Base-by-base conservation (phyloP, 306 rosid species). In the Sesbania bispinosa region DNA sequence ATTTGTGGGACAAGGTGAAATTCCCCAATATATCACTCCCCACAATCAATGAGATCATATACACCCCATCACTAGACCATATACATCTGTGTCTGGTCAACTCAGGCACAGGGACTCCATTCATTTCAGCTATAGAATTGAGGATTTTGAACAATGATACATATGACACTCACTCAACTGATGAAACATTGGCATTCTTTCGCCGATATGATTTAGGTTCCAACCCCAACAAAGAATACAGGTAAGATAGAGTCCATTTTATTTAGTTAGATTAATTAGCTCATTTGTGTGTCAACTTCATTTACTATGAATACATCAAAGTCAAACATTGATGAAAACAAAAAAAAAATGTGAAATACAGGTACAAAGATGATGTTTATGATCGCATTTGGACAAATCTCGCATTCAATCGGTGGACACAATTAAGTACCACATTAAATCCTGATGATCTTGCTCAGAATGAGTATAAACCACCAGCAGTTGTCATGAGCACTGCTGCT, bases 41-140 rank as follows among this genome's bases (percentile, higher is more conserved):
- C 24, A 1, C 0, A 3, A 0, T 8, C 48, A 53, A 1, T 5
- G 96, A 88, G 39, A 43, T 84, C 13, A 75, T 88, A 11, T 75
- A 88, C 64, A 16, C 59, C 2, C 82, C 87, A 2, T 18, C 75
- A 6, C 29, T n/a, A 6, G 43, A 82, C 26, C 73, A 77, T 18
- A 18, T 88, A 6, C 18, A 65, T 14, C 29, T 74, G 0, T 87
- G 92, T 76, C 67, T 87, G 2, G 88, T 78, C 39, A 82, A 85
- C 71, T 78, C 69, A 2, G 85, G 83, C 2, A 53, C 10, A 6
- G 86, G 89, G 21, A 78, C 71, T 33, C 89, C 87, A 0, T 80
- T 87, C 55, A 54, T 87, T 43, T 82, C 92, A 9, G 73, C 81
- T 16, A 41, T 87, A 58, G 84, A 82, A 71, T 74, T 87, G 4